These are phyloP conservation scores for Komagataella kurtzmanii DNA, from an alignment of 805 yeast species.

Conservation along the genomic window DNA sequence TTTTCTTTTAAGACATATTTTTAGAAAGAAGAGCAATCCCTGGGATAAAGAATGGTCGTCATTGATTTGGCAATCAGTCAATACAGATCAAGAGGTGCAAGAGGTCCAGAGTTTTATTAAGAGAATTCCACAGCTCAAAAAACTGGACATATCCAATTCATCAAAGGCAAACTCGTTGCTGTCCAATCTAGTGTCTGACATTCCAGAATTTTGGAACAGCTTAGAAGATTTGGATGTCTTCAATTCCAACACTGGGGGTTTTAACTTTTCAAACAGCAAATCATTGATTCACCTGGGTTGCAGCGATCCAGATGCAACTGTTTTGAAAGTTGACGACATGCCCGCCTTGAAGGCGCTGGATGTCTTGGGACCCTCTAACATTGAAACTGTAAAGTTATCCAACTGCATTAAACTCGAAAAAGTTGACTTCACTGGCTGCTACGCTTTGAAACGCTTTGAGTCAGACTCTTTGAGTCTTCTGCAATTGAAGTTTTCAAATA, in stretches of 20 bases:
- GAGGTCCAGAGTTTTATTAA: not conserved
- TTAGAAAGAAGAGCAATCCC: not conserved
- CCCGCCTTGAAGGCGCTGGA: not conserved
- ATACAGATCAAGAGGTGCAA: not conserved
- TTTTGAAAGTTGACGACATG: not conserved
- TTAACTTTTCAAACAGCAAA: not conserved
- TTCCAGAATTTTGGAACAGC: not conserved
- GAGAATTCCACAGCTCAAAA: not conserved
- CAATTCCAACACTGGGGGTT: not conserved
- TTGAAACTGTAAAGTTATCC: not conserved
- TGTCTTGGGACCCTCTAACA: not conserved
- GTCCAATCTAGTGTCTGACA: not conserved
- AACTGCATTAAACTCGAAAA: not conserved
- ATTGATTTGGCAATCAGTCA: not conserved
- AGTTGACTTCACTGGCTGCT: not conserved
- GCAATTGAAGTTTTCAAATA: not conserved
- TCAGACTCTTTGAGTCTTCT: not conserved
- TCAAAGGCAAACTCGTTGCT: not conserved
- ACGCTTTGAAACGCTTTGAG: not conserved
- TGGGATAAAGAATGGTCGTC: not conserved
- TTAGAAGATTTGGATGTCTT: not conserved
- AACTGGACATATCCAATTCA: not conserved
- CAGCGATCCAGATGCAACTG: not conserved
- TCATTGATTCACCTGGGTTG: not conserved
- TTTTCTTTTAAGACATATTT: not conserved